These are phyloP conservation scores for Fusarium sp. DNA, from an alignment of 2,329 filamentous ascomycete species.

Conservation along the genomic window DNA sequence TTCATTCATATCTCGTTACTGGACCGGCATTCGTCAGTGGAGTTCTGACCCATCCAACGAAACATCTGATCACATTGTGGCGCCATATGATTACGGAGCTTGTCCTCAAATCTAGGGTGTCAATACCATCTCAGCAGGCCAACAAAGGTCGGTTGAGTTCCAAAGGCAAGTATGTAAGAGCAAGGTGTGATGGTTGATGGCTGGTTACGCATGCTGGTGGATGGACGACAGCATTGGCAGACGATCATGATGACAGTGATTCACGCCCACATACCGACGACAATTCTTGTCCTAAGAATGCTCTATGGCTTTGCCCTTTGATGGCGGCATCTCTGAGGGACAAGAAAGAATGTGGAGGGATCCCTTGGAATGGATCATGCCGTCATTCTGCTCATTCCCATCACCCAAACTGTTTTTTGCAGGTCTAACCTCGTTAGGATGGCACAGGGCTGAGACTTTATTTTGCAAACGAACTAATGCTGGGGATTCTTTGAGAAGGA, in stretches of 20 bases:
- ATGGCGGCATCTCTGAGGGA: background rate
- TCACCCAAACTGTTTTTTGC: conserved; percentile 4
- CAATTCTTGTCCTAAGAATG: background rate
- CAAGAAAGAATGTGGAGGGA: conserved; percentile 15
- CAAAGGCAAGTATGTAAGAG: background rate
- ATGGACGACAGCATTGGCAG: background rate
- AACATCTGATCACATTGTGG: conserved; percentile 2
- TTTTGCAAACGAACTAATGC: conserved; percentile 9
- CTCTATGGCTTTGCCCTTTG: background rate
- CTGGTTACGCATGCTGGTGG: background rate
- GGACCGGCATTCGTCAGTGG: conserved; percentile 19
- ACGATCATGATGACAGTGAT: conserved; percentile 3
- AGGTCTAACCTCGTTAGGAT: background rate
- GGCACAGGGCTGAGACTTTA: conserved; percentile 18
- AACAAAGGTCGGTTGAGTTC: background rate
- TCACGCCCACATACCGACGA: background rate
- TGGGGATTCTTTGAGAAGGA: background rate
- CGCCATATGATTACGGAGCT: background rate
- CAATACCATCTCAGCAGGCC: background rate
- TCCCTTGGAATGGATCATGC: conserved; percentile 21
- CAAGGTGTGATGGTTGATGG: background rate
- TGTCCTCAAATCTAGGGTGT: background rate
- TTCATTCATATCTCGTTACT: background rate
- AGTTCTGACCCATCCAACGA: conserved; percentile 16
- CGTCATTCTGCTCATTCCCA: conserved; percentile 4